Evolutionary conservation across 176 grass and related monocot genomes (phyloP).

Genomic region (Lolium rigidum): DNA sequence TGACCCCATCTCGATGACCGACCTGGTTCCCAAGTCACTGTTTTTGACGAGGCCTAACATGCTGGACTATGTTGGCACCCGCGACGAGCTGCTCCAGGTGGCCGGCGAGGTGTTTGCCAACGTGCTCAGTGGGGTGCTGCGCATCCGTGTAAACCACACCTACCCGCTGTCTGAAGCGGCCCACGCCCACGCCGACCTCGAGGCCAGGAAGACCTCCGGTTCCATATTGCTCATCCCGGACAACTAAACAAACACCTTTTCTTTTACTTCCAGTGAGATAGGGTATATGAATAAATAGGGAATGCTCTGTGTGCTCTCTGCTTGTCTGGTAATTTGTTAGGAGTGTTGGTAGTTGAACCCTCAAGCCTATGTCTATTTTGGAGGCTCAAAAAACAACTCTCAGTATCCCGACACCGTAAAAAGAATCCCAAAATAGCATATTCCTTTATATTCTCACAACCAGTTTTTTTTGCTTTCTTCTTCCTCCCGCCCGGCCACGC

Average conservation of each 20-base stretch:
- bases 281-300: constrained; percentile 13
- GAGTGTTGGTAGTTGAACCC: no score
- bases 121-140: constrained; percentile 56
- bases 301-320: no score
- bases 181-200: constrained; percentile 63
- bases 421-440: no score
- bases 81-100: constrained; percentile 62
- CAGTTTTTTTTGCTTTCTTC: no score
- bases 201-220: constrained; percentile 64
- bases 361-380: no score
- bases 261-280: background rate
- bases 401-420: no score
- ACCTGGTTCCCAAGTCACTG: constrained; percentile 64
- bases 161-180: constrained; percentile 68
- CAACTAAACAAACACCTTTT: background rate
- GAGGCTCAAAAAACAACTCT: no score
- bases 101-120: constrained; percentile 69
- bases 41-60: constrained; percentile 70
- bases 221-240: constrained; percentile 73
- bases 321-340: no score
- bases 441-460: no score
- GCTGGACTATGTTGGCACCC: constrained; percentile 63
- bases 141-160: constrained; percentile 53
- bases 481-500: no score
- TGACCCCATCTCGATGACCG: constrained; percentile 54